Evolutionary conservation across 345 rosid genomes (phyloP).

Genomic region (Arabidopsis arenosa): DNA sequence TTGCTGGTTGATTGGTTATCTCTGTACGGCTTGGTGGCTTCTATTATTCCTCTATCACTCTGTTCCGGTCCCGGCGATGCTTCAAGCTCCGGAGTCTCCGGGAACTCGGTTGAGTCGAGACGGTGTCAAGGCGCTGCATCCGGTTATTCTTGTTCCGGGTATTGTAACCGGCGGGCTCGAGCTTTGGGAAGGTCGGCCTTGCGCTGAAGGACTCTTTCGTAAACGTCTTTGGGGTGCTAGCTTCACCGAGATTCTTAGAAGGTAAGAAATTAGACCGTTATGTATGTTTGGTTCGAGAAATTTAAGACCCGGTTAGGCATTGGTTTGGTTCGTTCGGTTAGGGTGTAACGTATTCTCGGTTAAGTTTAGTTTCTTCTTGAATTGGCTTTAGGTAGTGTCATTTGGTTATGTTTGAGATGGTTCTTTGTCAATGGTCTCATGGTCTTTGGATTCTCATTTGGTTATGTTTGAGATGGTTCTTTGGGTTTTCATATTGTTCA

Average conservation of each 20-base stretch:
- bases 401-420: conserved; percentile 7
- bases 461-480: conserved; percentile 3
- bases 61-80: conserved; percentile 57
- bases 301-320: background rate
- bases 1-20: conserved; percentile 66
- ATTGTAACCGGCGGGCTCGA: conserved; percentile 75
- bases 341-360: background rate
- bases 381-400: background rate
- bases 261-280: conserved; percentile 46
- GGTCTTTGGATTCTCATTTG: background rate
- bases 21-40: conserved; percentile 72
- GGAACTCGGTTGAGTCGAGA: conserved; percentile 60
- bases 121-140: conserved; percentile 65
- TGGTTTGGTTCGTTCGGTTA: conserved; percentile 9
- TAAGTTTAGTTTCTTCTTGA: background rate
- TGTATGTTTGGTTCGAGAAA: background rate
- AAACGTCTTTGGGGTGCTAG: conserved; percentile 79
- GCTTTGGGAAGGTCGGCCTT: conserved; percentile 82
- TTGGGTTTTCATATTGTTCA: background rate
- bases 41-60: conserved; percentile 58
- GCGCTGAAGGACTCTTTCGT: conserved; percentile 75
- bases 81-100: conserved; percentile 60
- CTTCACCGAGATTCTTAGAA: conserved; percentile 63
- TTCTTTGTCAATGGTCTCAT: background rate
- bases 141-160: conserved; percentile 84